Conservation (phyloP, 2,329 filamentous ascomycete species). For the Fusarium vanettenii region DNA sequence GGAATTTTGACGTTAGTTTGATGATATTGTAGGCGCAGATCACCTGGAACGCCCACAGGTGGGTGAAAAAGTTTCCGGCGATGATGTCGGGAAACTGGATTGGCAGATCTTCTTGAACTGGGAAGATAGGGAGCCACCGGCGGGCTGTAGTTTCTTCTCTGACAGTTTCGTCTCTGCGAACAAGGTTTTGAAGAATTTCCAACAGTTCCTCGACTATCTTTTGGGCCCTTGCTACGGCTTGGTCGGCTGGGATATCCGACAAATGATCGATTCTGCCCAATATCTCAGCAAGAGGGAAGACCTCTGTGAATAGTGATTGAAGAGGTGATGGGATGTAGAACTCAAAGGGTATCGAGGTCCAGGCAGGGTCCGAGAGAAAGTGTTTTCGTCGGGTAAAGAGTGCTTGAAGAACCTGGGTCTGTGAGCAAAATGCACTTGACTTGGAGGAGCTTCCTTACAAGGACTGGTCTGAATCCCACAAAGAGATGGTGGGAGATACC, state of each 20-base stretch:
- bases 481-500: slow-evolving; percentile 53
- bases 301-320: slow-evolving; percentile 13
- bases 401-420: slow-evolving; percentile 5
- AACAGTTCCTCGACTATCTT: background rate
- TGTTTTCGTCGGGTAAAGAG: slow-evolving; percentile 6
- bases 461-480: slow-evolving; percentile 52
- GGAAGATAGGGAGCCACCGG: slow-evolving; percentile 13
- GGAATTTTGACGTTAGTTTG: background rate
- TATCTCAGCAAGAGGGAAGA: background rate
- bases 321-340: slow-evolving; percentile 4
- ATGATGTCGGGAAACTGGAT: slow-evolving; percentile 48
- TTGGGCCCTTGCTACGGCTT: background rate
- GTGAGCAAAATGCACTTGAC: background rate
- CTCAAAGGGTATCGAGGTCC: slow-evolving; percentile 12
- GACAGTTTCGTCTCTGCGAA: background rate
- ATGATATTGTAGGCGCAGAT: slow-evolving; percentile 48
- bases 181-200: background rate
- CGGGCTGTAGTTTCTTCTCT: background rate
- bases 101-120: background rate
- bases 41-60: slow-evolving; percentile 53
- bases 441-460: slow-evolving; percentile 43
- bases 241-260: background rate
- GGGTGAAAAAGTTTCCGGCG: slow-evolving; percentile 51
- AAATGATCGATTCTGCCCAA: slow-evolving; percentile 1
- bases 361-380: slow-evolving; percentile 7